A percentile compares a stretch with the other conserved stretches of the same genome.
Evolutionary conservation across 352 stramenopile genomes (phyloP).

Genomic region (Pythium phragmitis): DNA sequence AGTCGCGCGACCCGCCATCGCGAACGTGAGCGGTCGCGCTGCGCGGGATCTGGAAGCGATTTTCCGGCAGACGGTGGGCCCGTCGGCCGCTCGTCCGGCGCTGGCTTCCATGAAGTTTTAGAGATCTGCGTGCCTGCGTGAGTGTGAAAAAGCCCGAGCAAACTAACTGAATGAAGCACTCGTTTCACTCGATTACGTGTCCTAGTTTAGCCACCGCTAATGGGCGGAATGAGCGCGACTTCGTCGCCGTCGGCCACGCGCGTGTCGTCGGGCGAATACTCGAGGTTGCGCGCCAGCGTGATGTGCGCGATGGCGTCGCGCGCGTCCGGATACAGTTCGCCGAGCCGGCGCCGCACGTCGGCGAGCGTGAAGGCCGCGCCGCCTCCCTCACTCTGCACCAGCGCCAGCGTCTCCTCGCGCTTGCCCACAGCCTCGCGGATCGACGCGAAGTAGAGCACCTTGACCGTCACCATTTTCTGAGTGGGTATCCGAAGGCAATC

Average conservation of each 20-base stretch:
- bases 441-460: constrained; percentile 84
- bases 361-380: constrained; percentile 33
- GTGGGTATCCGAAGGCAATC: no score
- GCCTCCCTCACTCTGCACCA: constrained; percentile 15
- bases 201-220: constrained; percentile 48
- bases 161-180: not conserved
- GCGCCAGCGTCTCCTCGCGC: constrained; percentile 58
- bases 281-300: constrained; percentile 70
- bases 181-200: not conserved
- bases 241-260: constrained; percentile 63
- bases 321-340: constrained; percentile 50
- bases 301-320: constrained; percentile 48
- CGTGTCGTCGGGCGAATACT: constrained; percentile 56
- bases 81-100: constrained; percentile 3
- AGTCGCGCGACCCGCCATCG: not conserved
- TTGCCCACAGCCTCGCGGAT: constrained; percentile 66
- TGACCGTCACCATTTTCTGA: constrained; percentile 32
- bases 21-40: constrained; percentile 15
- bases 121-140: not conserved
- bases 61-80: constrained; percentile 59
- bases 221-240: constrained; percentile 81
- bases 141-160: not conserved
- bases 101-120: constrained; percentile 24
- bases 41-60: constrained; percentile 59
- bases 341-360: constrained; percentile 42